Evolutionary conservation across 1,284 basidiomycete genomes (phyloP), one percentile per base, ranked within the genome.

Genomic region (Erythrobasidium hasegawianum): DNA sequence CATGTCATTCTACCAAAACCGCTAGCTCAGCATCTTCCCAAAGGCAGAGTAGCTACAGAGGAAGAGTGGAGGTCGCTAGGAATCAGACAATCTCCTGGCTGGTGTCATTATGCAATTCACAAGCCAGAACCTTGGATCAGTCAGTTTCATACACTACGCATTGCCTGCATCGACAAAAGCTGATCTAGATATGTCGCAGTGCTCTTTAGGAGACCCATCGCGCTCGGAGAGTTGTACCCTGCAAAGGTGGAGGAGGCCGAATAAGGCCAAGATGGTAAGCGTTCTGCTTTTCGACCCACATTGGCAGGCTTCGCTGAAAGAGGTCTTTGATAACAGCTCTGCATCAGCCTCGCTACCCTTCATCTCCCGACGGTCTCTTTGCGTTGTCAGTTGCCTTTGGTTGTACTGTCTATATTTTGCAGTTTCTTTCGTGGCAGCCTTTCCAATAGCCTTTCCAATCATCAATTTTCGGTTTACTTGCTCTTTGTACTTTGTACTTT

Each of bases 21-120:
- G 61, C 85, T 94, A 72, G 33, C 76, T 74, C 57, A 74, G 75
- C 39, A 74, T 73, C 52, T 70, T 72, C n/a, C 72, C 75, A 77
- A 80, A 52, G 82, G 79, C 71, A 88, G 85, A 73, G 80, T 83
- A 41, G 77, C 78, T 1, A 80, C 83, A 2, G 94, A 97, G 76
- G 78, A 84, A 47, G 94, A 97, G 79, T 97, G 94, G 94, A 83
- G 94, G 75, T 89, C 89, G 0, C 93, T 97, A 68, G 94, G 94
- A 13, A 56, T 64, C 26, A 43, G 61, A 39, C 61, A 64, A 18
- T 55, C 38, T 78, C 80, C 95, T 56, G 94, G 94, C 10, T 97
- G 94, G 94, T 89, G 93, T 76, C 93, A 97, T 75, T 97, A 96
- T 74, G 94, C 95, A 81, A 90, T 96, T 41, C 94, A 64, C 61